Percentiles rank a stretch among this genome's conserved stretches.
phyloP scores from a whole-genome alignment of 2,329 filamentous ascomycete genomes.

The Colletotrichum tropicale region DNA sequence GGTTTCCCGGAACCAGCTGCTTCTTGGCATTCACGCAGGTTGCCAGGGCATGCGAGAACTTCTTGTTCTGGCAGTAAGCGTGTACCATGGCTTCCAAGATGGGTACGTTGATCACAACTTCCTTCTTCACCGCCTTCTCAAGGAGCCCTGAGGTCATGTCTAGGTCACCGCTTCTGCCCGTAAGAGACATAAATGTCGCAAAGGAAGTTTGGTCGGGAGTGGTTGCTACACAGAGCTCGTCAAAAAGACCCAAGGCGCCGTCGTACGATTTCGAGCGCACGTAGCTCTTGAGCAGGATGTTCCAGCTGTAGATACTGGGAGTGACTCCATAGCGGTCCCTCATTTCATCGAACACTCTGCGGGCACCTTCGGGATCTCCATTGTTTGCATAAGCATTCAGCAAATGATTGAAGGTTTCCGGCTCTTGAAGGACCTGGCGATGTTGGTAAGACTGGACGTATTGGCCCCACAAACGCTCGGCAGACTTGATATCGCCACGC shows the following conservation, averaged over 20 bases:
- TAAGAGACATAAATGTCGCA: constrained; percentile 75
- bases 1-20: constrained; percentile 50
- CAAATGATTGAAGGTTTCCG: constrained; percentile 57
- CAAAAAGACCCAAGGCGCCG: constrained; percentile 69
- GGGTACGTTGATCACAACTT: constrained; percentile 61
- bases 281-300: constrained; percentile 76
- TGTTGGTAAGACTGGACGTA: constrained; percentile 38
- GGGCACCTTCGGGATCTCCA: constrained; percentile 65
- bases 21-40: constrained; percentile 54
- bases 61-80: constrained; percentile 59
- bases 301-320: constrained; percentile 71
- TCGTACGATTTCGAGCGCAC: constrained; percentile 68
- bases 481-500: constrained; percentile 49
- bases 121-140: constrained; percentile 62
- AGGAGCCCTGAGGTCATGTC: constrained; percentile 71
- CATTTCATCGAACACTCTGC: constrained; percentile 68
- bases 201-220: constrained; percentile 69
- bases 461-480: constrained; percentile 49
- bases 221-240: constrained; percentile 55
- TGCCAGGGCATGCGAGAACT: constrained; percentile 38
- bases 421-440: constrained; percentile 34
- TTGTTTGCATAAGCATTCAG: constrained; percentile 74
- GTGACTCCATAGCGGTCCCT: constrained; percentile 54
- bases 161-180: constrained; percentile 74
- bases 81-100: constrained; percentile 63